Base-by-base conservation (phyloP, 495 filamentous ascomycete species). In the Lasiosphaeriaceae sp. region DNA sequence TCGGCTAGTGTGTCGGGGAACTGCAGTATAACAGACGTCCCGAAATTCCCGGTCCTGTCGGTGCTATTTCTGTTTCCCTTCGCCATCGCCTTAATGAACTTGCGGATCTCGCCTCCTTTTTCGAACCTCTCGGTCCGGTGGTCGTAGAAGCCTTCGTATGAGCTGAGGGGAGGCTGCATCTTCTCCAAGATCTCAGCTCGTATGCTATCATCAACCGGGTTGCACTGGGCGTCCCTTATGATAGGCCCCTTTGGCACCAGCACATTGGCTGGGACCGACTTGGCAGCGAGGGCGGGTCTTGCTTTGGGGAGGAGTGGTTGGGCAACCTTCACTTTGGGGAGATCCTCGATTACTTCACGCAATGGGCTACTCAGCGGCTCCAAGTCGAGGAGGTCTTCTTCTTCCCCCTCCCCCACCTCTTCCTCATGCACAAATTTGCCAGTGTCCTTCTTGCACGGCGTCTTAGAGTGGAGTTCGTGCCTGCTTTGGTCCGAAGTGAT, bases 211-310 rank as follows among this genome's bases (percentile, higher is more conserved):
- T 95, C 88, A 22, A 91, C 84, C 0, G 94, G 94, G 66, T 96
- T 97, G 75, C 91, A 96, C 65, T 90, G 88, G 7, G 70, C 59
- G 44, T 97, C 94, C 55, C 84, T 83, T 67, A 97, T 88, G 20
- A 95, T 83, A 0, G 85, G 86, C 0, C 84, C 84, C 20, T 64
- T 69, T 37, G 31, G 14, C 29, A 3, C 31, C 2, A 47, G 50
- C 6, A 50, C 47, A 11, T 48, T 17, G 2, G 54, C 54, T 19
- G 45, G 47, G 21, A 35, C 58, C 54, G 19, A 44, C 34, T 48
- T 55, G 16, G 34, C 45, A 17, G 49, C 57, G 20, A 47, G 35
- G 20, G 55, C 52, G 6, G 65, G 24, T 51, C 70, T 72, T 2
- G 65, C 50, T 51, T 75, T 75, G 31, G 69, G 70, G 21, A 82